Conservation (phyloP, 495 filamentous ascomycete genomes). For the Usnea hakonensis region DNA sequence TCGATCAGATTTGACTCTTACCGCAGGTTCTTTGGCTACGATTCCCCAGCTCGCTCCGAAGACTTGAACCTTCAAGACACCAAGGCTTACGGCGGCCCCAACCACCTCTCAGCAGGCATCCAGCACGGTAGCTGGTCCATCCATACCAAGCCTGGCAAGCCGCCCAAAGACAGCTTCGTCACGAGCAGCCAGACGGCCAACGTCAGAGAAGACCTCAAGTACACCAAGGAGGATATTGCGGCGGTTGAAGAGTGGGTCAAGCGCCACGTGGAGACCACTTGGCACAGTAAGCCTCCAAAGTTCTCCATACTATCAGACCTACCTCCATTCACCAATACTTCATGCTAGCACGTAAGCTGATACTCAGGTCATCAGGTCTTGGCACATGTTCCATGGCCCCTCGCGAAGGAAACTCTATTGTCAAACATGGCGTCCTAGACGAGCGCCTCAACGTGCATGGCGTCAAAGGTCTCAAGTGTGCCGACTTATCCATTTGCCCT, state of each 20-base stretch:
- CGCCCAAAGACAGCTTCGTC: constrained; percentile 37
- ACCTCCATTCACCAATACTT: background rate
- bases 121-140: constrained; percentile 46
- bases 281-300: constrained; percentile 53
- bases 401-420: constrained; percentile 67
- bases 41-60: constrained; percentile 57
- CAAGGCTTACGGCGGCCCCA: constrained; percentile 63
- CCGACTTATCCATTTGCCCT: constrained; percentile 72
- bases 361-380: constrained; percentile 21
- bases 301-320: background rate
- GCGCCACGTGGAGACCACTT: constrained; percentile 70
- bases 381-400: constrained; percentile 79
- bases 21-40: constrained; percentile 57
- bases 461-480: constrained; percentile 72
- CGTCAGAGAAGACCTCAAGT: constrained; percentile 55
- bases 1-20: background rate
- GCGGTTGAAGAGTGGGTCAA: constrained; percentile 72
- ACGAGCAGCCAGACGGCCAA: constrained; percentile 46
- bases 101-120: constrained; percentile 66
- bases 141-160: constrained; percentile 42
- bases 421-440: constrained; percentile 74
- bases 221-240: constrained; percentile 57
- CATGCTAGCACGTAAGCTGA: background rate
- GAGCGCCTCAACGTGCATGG: constrained; percentile 75
- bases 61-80: constrained; percentile 71